Evolutionary conservation across 2,329 filamentous ascomycete species (phyloP).

Genomic region (Fusarium tjaetaba): DNA sequence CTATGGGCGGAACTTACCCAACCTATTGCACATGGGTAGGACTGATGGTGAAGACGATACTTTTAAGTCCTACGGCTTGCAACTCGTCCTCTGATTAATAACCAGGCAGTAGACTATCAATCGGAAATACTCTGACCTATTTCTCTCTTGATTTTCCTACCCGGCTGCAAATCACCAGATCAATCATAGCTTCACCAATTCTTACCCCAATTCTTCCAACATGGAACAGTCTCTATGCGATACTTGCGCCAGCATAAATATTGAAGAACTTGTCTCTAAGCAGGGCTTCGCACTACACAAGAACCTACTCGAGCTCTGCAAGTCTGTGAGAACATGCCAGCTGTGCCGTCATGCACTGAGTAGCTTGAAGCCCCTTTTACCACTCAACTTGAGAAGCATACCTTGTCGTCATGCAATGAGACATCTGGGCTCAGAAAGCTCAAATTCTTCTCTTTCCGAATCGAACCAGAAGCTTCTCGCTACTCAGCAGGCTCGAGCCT

Average conservation of each 20-base stretch:
- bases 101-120: background rate
- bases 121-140: fast-evolving
- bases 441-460: fast-evolving
- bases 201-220: background rate
- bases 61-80: background rate
- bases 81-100: background rate
- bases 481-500: background rate
- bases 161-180: fast-evolving
- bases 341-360: background rate
- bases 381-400: background rate
- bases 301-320: background rate
- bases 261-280: background rate
- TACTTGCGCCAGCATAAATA: background rate
- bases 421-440: background rate
- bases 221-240: background rate
- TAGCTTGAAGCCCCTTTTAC: background rate
- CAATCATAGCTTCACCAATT: background rate
- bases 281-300: background rate
- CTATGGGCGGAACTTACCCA: background rate
- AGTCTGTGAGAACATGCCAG: background rate
- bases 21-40: background rate
- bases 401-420: background rate
- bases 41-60: background rate
- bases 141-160: background rate
- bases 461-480: background rate